Evolutionary conservation across 192 early-diverging fungal species (phyloP), one percentile per base, ranked within the genome.

Genomic region (Phycomyces blakesleeanus): DNA sequence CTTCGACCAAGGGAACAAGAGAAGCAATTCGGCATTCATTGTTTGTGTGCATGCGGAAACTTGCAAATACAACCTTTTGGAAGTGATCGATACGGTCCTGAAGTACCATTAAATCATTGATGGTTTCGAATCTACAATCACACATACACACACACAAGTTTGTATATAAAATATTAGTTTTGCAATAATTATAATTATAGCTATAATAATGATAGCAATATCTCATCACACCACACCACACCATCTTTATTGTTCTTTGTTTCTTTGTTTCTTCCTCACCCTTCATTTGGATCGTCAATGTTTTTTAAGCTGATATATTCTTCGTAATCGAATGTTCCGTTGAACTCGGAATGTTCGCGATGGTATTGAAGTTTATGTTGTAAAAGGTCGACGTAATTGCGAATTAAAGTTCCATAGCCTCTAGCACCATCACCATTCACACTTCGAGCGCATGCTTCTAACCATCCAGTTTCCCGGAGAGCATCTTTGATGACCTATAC

Each of bases 231-330:
- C n/a, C n/a, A n/a, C n/a, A n/a, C n/a, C n/a, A n/a, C n/a, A n/a
- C n/a, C n/a, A n/a, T n/a, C n/a, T n/a, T n/a, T n/a, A n/a, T n/a
- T n/a, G n/a, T n/a, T n/a, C n/a, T 37, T 6, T 8, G 22, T 51
- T 60, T 44, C 18, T 40, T 69, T 60, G 22, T 14, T 16, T 10
- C 15, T 7, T 18, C 39, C 67, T 42, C 77, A 91, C 81, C 97
- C 97, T 83, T 97, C 97, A 74, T 98, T 97, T 24, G 97, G 97
- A 76, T 98, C 97, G 63, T 96, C 91, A 52, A 95, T 90, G 55
- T 91, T 90, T 72, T 91, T 93, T 61, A 98, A 73, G 42, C 90
- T 91, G 41, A 95, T 86, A 64, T 96, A 98, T 69, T 98, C 97
- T 61, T 97, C 91, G 76, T 98, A 98, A 67, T 97, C 93, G 82